Evolutionary conservation across 805 yeast species (phyloP), one percentile per base, ranked within the genome.

Genomic region (Candida nitratophila): DNA sequence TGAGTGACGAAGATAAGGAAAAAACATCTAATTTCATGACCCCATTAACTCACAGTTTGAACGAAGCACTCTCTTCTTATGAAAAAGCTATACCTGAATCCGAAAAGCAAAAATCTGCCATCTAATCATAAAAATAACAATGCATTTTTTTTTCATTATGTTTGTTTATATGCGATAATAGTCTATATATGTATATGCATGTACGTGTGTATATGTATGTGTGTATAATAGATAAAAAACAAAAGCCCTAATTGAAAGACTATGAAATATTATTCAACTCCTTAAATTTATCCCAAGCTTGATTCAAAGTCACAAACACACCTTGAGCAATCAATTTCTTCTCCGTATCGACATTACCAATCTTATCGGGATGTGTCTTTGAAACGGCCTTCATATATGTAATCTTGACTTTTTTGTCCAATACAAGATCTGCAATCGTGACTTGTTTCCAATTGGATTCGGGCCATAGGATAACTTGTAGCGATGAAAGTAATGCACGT

Each of bases 251-350:
- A n/a, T n/a, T n/a, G n/a, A n/a, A n/a, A n/a, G n/a, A n/a, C n/a
- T n/a, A 52, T 16, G 40, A 40, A 17, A 52, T 50, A 21, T 50
- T 68, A 57, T 85, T 84, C 45, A 75, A 75, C 35, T 60, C 65
- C 55, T 83, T 85, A 61, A 88, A 89, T 19, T 61, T 65, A 52
- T 87, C 97, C 98, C 99, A 93, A 2, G 97, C 89, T 52, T 79
- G 76, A 61, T 89, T 91, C 48, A 93, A 68, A 0, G 81, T 72
- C 34, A 89, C 84, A 58, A 93, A 93, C 0, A 91, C 91, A 21
- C 79, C 80, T 53, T 90, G 91, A 15, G 97, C 93, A 39, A 91
- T 71, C 82, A 91, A 76, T 58, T 83, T 82, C 45, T 78, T 77
- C 54, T 88, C 95, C 6, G 80, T 68, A 8, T 81, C 67, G 2